Conservation (phyloP, 2,329 filamentous ascomycete genomes). For the Gnomoniopsis smithogilvyi region DNA sequence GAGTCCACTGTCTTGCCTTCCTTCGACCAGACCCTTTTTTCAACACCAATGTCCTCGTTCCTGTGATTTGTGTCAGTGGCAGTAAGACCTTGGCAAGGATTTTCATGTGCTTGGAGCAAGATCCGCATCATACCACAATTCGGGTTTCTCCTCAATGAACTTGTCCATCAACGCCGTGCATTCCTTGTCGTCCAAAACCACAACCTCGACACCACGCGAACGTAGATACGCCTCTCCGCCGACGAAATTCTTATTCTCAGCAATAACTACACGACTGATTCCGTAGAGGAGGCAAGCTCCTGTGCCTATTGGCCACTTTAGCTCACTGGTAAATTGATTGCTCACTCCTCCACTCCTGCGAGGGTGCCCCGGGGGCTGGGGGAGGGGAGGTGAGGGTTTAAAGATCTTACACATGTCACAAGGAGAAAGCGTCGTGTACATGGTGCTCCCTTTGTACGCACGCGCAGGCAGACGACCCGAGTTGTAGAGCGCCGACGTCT, state of each 20-base stretch:
- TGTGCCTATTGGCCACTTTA: constrained; percentile 39
- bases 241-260: constrained; percentile 72
- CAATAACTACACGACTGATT: constrained; percentile 70
- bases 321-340: no score
- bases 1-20: constrained; percentile 19
- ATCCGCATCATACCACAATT: constrained; percentile 57
- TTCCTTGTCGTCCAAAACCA: constrained; percentile 64
- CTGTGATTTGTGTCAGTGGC: constrained; percentile 27
- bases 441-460: constrained; percentile 69
- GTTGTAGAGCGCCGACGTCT: constrained; percentile 73
- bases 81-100: not conserved
- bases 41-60: constrained; percentile 58
- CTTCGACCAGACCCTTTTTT: constrained; percentile 38
- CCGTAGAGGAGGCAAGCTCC: constrained; percentile 76
- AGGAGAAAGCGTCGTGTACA: constrained; percentile 78
- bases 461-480: constrained; percentile 68
- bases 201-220: constrained; percentile 66
- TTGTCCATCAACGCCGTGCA: constrained; percentile 67
- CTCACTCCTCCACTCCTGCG: not conserved
- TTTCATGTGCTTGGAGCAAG: not conserved
- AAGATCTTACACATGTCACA: constrained; percentile 67
- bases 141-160: constrained; percentile 70
- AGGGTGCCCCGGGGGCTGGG: not conserved
- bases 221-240: constrained; percentile 70
- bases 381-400: not conserved